Percentiles rank a stretch among this genome's conserved stretches.
phyloP scores from a whole-genome alignment of 1,139 yeast species.

The Hyphopichia khmerensis region DNA sequence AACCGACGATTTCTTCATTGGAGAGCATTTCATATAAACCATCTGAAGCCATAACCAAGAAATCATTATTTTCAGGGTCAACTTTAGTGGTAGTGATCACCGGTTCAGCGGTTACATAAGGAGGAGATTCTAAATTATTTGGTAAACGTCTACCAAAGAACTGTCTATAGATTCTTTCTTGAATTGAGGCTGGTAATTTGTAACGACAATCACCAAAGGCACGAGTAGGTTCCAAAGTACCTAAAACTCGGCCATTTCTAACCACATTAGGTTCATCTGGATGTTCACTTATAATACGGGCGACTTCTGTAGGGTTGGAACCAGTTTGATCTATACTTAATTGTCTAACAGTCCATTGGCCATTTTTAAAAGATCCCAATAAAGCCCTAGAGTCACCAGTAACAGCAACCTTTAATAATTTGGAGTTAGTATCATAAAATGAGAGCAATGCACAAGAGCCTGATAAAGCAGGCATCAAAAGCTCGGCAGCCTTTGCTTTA shows the following conservation, averaged over 20 bases:
- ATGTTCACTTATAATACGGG: conserved; percentile 80
- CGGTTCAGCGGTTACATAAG: conserved; percentile 97
- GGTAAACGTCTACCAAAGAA: conserved; percentile 87
- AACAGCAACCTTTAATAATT: conserved; percentile 81
- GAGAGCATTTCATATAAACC: conserved; percentile 91
- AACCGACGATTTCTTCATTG: conserved; percentile 88
- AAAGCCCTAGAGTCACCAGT: conserved; percentile 97
- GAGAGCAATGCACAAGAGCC: conserved; percentile 93
- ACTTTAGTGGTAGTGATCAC: conserved; percentile 82
- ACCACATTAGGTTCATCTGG: conserved; percentile 87
- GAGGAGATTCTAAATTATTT: conserved; percentile 79
- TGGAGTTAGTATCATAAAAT: conserved; percentile 76
- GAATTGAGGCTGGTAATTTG: conserved; percentile 73
- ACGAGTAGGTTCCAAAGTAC: conserved; percentile 93
- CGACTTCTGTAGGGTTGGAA: conserved; percentile 83
- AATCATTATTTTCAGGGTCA: conserved; percentile 70
- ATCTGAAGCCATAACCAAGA: conserved; percentile 90
- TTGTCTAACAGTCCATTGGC: conserved; percentile 85
- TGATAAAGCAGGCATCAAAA: conserved; percentile 87
- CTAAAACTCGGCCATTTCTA: conserved; percentile 86
- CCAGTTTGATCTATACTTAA: conserved; percentile 94
- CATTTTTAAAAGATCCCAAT: conserved; percentile 69
- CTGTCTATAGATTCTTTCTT: conserved; percentile 68
- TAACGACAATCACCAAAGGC: conserved; percentile 98
- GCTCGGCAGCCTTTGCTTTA: conserved; percentile 64